Conservation (phyloP, 108 stramenopile genomes). For the Fragilariopsis cylindrus region DNA sequence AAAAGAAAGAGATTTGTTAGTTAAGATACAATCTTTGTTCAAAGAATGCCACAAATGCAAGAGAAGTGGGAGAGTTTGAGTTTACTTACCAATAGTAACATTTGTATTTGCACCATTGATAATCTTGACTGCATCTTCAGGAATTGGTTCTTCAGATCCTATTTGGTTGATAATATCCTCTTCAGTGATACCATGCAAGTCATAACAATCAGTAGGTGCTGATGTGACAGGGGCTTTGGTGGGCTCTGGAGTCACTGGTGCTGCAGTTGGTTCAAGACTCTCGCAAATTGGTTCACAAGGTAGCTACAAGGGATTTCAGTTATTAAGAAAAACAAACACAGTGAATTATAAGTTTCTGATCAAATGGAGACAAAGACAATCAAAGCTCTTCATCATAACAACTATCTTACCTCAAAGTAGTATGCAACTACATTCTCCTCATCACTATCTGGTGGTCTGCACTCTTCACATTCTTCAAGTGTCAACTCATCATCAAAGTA, state of each 20-base stretch:
- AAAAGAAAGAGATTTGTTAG: background rate
- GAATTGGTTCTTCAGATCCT: conserved; percentile 2
- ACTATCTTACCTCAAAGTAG: conserved; percentile 24
- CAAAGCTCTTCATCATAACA: background rate
- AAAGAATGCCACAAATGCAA: too few species aligned
- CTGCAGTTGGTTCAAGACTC: background rate
- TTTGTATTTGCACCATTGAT: conserved; percentile 3
- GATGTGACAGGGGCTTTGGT: background rate
- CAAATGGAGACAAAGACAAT: too few species aligned
- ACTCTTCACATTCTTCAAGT: conserved; percentile 30
- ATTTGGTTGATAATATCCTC: conserved; percentile 2
- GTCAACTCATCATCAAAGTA: conserved; percentile 19
- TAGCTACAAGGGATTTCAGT: background rate
- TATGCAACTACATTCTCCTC: conserved; percentile 18
- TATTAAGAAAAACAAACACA: too few species aligned
- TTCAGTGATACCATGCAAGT: conserved; percentile 17
- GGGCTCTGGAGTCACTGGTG: background rate
- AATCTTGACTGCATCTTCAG: conserved; percentile 20
- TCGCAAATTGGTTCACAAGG: conserved; percentile 18
- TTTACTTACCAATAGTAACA: conserved; percentile 5
- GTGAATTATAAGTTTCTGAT: too few species aligned
- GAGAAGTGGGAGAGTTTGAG: background rate
- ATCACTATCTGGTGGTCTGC: conserved; percentile 20
- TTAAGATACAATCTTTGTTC: background rate
- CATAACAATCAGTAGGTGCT: conserved; percentile 19